Percentiles rank a stretch among this genome's conserved stretches.
phyloP scores from a whole-genome alignment of 441 rosid genomes.

The Populus hybrid region DNA sequence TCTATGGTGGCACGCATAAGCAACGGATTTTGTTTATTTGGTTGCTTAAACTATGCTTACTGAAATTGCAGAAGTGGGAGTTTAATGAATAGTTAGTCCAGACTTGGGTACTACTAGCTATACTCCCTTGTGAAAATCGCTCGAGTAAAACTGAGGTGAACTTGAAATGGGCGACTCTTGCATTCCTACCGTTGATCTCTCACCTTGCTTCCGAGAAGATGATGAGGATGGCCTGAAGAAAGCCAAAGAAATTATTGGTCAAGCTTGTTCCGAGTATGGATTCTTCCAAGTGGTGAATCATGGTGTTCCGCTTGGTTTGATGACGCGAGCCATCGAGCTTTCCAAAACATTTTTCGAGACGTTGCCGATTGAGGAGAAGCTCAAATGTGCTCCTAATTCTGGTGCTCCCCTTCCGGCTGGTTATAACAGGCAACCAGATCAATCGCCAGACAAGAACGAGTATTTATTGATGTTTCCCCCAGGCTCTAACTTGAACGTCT shows the following conservation, averaged over 20 bases:
- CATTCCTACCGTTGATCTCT: constrained; percentile 42
- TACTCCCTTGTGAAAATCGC: background rate
- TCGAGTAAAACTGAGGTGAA: background rate
- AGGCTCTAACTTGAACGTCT: constrained; percentile 38
- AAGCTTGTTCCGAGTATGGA: constrained; percentile 42
- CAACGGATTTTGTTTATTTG: no score
- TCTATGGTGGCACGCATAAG: no score
- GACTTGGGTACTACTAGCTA: background rate
- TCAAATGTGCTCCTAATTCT: constrained; percentile 14
- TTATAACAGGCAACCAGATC: constrained; percentile 31
- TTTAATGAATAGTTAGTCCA: no score
- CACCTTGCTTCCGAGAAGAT: constrained; percentile 32
- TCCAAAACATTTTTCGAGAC: constrained; percentile 34
- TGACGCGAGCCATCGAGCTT: constrained; percentile 34
- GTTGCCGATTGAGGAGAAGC: constrained; percentile 35
- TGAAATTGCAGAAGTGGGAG: no score
- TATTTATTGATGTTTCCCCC: constrained; percentile 38
- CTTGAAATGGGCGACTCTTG: constrained; percentile 16
- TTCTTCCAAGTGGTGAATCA: constrained; percentile 52
- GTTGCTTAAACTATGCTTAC: no score
- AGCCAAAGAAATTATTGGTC: constrained; percentile 30
- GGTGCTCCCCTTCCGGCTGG: constrained; percentile 42
- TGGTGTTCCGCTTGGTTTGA: constrained; percentile 33
- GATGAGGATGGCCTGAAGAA: constrained; percentile 31
- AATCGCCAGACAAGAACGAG: constrained; percentile 44